Conservation (phyloP, 2,329 filamentous ascomycete genomes). For the Dactylellina parvicollis region DNA sequence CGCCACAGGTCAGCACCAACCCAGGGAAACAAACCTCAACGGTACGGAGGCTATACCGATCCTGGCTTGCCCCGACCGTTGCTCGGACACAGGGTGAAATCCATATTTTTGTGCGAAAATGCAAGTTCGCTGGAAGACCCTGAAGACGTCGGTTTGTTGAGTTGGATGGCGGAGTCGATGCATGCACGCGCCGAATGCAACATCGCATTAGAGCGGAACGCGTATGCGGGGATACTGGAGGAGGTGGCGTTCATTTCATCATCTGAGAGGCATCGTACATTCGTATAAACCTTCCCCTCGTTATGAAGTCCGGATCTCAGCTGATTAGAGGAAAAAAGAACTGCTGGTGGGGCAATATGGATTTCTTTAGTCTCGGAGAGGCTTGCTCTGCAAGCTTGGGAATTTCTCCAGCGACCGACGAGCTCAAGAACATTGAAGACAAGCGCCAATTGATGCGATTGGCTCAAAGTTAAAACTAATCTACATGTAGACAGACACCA, state of each 20-base stretch:
- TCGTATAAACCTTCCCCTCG: not conserved
- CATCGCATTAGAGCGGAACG: not conserved
- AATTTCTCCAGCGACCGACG: too few relatives aligned
- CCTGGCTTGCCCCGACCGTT: not conserved
- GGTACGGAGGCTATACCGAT: not conserved
- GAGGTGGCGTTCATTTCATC: not conserved
- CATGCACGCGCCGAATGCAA: conserved; percentile 7
- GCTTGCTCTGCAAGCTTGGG: too few relatives aligned
- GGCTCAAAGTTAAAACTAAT: too few relatives aligned
- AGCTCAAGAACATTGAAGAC: too few relatives aligned
- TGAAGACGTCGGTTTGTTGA: not conserved
- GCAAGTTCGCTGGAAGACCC: not conserved
- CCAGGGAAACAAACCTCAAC: conserved; percentile 14
- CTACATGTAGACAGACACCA: too few relatives aligned
- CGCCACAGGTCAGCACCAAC: conserved; percentile 11
- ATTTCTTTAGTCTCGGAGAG: too few relatives aligned
- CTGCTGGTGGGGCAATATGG: too few relatives aligned
- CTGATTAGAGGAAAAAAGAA: too few relatives aligned
- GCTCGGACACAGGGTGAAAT: not conserved
- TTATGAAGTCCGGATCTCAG: too few relatives aligned
- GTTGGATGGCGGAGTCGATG: not conserved
- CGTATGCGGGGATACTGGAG: not conserved
- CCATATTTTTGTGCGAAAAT: not conserved
- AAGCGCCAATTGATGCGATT: too few relatives aligned
- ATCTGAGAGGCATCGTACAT: not conserved